Conservation (phyloP, 208 protist species). For the Naegleria lovaniensis region DNA sequence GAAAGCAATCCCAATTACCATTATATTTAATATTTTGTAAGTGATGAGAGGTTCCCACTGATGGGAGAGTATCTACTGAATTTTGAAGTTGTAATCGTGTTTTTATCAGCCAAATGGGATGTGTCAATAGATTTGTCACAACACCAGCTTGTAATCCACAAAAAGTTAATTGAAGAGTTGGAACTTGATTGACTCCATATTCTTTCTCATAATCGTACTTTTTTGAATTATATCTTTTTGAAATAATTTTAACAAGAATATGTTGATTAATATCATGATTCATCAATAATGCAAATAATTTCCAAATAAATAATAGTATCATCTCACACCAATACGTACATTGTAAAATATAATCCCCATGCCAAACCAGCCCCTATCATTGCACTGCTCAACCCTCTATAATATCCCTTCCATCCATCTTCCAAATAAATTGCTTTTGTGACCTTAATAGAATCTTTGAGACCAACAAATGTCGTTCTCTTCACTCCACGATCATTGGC, state of each 20-base stretch:
- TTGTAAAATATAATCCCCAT: conserved; percentile 20
- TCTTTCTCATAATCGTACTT: neutral
- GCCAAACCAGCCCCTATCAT: neutral
- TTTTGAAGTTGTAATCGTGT: conserved; percentile 50
- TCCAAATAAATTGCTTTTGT: neutral
- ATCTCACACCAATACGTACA: neutral
- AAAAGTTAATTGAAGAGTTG: neutral
- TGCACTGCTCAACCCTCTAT: neutral
- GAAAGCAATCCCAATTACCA: conserved; percentile 27
- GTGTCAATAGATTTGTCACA: conserved; percentile 41
- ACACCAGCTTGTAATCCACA: conserved; percentile 36
- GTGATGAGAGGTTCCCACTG: too few relatives aligned
- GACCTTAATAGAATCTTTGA: neutral
- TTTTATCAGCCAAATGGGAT: conserved; percentile 60
- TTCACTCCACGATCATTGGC: neutral
- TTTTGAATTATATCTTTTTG: neutral
- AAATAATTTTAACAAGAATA: too few relatives aligned
- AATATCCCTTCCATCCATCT: neutral
- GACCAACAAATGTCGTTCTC: neutral
- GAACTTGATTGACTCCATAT: neutral
- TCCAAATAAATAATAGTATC: too few relatives aligned
- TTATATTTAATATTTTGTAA: conserved; percentile 21
- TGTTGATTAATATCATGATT: too few relatives aligned
- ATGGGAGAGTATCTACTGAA: neutral
- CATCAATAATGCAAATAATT: too few relatives aligned